phyloP scores from a whole-genome alignment of 805 yeast species.

The Cyberlindnera maritima region DNA sequence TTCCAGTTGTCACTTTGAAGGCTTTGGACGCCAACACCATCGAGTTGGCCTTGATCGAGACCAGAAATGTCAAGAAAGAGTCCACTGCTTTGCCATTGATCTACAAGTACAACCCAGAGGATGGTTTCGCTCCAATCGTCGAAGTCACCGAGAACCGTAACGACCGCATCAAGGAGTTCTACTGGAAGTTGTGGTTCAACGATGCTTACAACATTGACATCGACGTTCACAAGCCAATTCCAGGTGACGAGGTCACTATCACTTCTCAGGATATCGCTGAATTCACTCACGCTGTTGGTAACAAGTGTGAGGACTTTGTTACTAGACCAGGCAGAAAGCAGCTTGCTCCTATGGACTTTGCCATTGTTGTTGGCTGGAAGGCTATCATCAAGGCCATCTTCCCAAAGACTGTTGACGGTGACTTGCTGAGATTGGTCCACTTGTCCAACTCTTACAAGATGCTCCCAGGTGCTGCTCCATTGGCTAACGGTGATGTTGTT shows the following conservation, averaged over 20 bases:
- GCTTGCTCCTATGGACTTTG: slow-evolving; percentile 98
- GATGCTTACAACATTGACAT: slow-evolving; percentile 63
- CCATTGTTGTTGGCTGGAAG: slow-evolving; percentile 97
- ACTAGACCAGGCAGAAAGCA: slow-evolving; percentile 80
- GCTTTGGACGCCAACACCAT: slow-evolving; percentile 51
- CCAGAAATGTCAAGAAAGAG: slow-evolving; percentile 74
- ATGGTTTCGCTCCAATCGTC: slow-evolving; percentile 94
- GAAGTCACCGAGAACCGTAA: slow-evolving; percentile 92
- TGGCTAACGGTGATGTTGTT: slow-evolving; percentile 84
- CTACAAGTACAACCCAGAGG: slow-evolving; percentile 75
- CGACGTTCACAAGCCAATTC: slow-evolving; percentile 67
- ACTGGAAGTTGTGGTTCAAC: slow-evolving; percentile 95
- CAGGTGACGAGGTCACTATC: slow-evolving; percentile 66
- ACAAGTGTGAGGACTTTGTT: slow-evolving; percentile 94
- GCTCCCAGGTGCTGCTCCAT: slow-evolving; percentile 88
- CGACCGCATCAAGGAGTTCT: slow-evolving; percentile 88
- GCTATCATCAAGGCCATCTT: slow-evolving; percentile 97
- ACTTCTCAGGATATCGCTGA: slow-evolving; percentile 79
- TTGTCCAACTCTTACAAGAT: slow-evolving; percentile 91
- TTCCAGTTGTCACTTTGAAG: slow-evolving; percentile 63
- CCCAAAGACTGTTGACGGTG: slow-evolving; percentile 97
- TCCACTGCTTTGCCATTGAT: slow-evolving; percentile 76
- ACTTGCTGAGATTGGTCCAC: slow-evolving; percentile 88
- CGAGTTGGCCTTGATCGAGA: slow-evolving; percentile 75
- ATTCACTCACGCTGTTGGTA: slow-evolving; percentile 96